phyloP scores from a whole-genome alignment of 2,329 filamentous ascomycete genomes.

The Ustilaginoidea virens region DNA sequence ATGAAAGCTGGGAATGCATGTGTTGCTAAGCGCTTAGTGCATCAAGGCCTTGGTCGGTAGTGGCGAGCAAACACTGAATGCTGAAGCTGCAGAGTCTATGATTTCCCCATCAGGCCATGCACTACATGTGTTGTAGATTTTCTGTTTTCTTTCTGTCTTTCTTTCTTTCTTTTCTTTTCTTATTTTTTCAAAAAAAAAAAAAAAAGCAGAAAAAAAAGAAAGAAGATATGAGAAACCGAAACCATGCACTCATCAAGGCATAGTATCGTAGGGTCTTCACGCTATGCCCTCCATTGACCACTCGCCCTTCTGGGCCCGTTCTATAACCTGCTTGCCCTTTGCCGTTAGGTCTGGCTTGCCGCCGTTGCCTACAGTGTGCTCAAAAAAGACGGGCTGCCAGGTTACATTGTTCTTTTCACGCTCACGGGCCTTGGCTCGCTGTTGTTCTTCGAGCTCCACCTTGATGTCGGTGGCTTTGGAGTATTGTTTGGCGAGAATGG shows the following conservation, averaged over 20 bases:
- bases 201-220: too few relatives aligned
- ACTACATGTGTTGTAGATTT: too few relatives aligned
- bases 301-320: slow-evolving; percentile 35
- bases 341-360: slow-evolving; percentile 40
- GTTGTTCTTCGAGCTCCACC: slow-evolving; percentile 78
- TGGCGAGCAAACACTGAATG: too few relatives aligned
- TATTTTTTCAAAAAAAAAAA: too few relatives aligned
- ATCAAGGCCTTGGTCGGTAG: too few relatives aligned
- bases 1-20: background rate
- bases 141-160: too few relatives aligned
- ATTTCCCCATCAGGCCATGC: too few relatives aligned
- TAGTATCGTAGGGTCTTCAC: too few relatives aligned
- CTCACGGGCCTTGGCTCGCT: slow-evolving; percentile 71
- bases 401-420: slow-evolving; percentile 52
- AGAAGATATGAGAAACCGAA: too few relatives aligned
- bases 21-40: background rate
- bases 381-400: slow-evolving; percentile 86
- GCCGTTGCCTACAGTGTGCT: slow-evolving; percentile 37
- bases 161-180: too few relatives aligned
- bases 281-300: slow-evolving; percentile 34
- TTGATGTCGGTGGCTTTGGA: slow-evolving; percentile 73
- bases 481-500: slow-evolving; percentile 73
- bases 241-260: too few relatives aligned
- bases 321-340: slow-evolving; percentile 34
- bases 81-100: too few relatives aligned